Evolutionary conservation across 2,329 filamentous ascomycete species (phyloP), one percentile per base, ranked within the genome.

Genomic region (Pestalotiopsis sp.): DNA sequence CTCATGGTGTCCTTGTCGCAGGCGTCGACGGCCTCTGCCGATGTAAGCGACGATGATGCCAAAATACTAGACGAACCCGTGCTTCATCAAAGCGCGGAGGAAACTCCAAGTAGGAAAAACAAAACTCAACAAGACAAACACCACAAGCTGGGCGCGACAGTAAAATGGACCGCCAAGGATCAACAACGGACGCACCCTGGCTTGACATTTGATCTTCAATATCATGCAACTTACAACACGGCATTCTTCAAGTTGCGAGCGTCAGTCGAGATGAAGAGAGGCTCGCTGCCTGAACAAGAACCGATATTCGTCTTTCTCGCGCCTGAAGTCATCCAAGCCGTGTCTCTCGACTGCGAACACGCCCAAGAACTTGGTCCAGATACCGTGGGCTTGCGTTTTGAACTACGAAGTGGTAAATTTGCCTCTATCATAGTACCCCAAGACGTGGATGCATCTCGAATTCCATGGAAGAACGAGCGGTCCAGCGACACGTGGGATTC

Each of bases 1-100:
- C 39, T 45, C 25, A 66, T 66, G 63, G 63, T 66, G 49, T 36
- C 63, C 13, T 66, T 25, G 41, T 66, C 63, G 63, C 63, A 66
- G 49, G 63, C 63, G 45, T 27, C 63, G 45, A 66, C 63, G 45
- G 63, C 41, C 63, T 66, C 63, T 36, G 61, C 61, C 13, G 61
- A 64, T 49, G 61, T 20, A 17, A 64, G 61, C 61, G 63, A 66
- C 27, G 23, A 20, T 25, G 63, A 66, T 66, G 27, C 41, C 25
- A 57, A 20, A 11, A 45, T 62, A 6, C n/a, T 4, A 49, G 6
- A 12, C 61, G 39, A 31, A 25, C 62, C n/a, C 17, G 17, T n/a
- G 2, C 57, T 4, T 36, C 17, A 56, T 25, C 27, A 31, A 2
- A 2, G 39, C 23, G 41, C 31, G 14, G 31, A 12, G 31, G 63